Evolutionary conservation across 257 asterid species (phyloP), one percentile per base, ranked within the genome.

Genomic region (Penstemon newberryi): DNA sequence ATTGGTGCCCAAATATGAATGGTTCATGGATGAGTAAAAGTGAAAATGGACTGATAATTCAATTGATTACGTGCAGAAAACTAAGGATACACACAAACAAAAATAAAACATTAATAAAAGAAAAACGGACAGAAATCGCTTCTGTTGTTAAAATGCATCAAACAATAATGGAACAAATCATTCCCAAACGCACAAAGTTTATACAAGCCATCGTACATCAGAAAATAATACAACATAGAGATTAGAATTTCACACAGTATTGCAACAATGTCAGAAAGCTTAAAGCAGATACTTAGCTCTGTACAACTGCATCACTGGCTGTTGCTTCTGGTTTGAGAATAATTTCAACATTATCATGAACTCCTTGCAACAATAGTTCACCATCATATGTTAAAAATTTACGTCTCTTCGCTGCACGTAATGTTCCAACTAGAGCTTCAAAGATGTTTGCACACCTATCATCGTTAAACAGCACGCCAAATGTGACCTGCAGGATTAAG

Each of bases 381-480:
- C 99, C 97, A 25, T 94, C 97, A 40, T 94, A 94, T 1, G 97
- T 78, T 38, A 94, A 38, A 13, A 91, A 5, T 69, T 91, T 91
- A 63, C 96, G 90, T 73, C 66, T 94, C 85, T 94, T 94, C 1
- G 96, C 99, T 40, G 99, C 99, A 33, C 97, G 96, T 60, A 94
- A 25, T 39, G 99, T 94, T 67, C 99, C 99, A 56, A 94, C 97
- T 18, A 94, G 86, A 60, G 97, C 97, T 82, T 94, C 97, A 66
- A 94, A 94, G 78, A 94, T 86, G 92, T 94, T 91, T 18, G 97
- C 99, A 57, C 99, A 94, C 76, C 80, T 73, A 59, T 94, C 97
- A 49, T 94, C 99, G 8, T 86, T 72, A 64, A 94, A 94, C 33
- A 91, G 80, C 79, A 82, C 95, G 0, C 99, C 97, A 51, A 94